These are phyloP conservation scores for Isatis tinctoria DNA, from an alignment of 345 rosid genomes.

Conservation along the genomic window DNA sequence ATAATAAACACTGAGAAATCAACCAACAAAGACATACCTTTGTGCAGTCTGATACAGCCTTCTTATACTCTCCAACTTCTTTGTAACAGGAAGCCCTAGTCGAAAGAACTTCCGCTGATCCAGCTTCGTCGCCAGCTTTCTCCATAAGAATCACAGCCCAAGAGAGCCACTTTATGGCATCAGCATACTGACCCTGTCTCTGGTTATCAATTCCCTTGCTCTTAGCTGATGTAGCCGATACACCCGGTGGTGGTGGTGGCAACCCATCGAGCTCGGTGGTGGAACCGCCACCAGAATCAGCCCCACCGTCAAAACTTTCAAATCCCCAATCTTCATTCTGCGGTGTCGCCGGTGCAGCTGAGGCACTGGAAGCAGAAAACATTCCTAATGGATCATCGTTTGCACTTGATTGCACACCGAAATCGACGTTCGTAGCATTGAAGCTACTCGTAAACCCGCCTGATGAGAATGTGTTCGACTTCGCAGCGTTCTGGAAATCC, in stretches of 20 bases:
- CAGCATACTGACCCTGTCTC: slow-evolving; percentile 92
- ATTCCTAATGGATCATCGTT: slow-evolving; percentile 57
- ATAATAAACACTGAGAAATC: neutral
- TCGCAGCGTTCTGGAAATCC: slow-evolving; percentile 49
- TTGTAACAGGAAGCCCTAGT: slow-evolving; percentile 96
- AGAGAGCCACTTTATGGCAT: slow-evolving; percentile 97
- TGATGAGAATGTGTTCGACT: slow-evolving; percentile 38
- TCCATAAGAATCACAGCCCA: slow-evolving; percentile 93
- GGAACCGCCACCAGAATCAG: slow-evolving; percentile 41
- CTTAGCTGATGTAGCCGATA: slow-evolving; percentile 74
- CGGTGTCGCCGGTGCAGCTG: slow-evolving; percentile 36
- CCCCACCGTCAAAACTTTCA: slow-evolving; percentile 66
- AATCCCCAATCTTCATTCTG: slow-evolving; percentile 81
- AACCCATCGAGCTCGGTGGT: slow-evolving; percentile 96
- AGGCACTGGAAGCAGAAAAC: slow-evolving; percentile 45
- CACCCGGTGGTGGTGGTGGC: slow-evolving; percentile 92
- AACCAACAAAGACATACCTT: slow-evolving; percentile 46
- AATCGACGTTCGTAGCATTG: slow-evolving; percentile 40
- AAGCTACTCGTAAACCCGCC: slow-evolving; percentile 41
- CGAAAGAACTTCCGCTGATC: slow-evolving; percentile 60
- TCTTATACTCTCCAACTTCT: slow-evolving; percentile 98
- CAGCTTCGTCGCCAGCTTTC: slow-evolving; percentile 56
- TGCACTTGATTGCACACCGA: slow-evolving; percentile 46
- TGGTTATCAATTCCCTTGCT: slow-evolving; percentile 80
- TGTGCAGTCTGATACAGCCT: slow-evolving; percentile 94